phyloP scores from a whole-genome alignment of 2,329 filamentous ascomycete species.

The Neobulgaria alba region DNA sequence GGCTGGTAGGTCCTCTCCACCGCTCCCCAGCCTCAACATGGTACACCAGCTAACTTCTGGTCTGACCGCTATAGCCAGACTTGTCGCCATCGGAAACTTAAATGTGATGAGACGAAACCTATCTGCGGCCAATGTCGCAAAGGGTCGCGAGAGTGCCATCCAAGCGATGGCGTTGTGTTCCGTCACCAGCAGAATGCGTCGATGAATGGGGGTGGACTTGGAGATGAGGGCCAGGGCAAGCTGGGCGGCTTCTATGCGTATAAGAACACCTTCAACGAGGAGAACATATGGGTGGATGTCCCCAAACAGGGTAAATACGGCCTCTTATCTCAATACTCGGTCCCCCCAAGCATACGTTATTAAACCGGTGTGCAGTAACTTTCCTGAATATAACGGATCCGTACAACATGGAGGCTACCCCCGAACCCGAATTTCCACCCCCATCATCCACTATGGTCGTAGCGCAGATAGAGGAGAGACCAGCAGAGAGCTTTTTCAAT shows the following conservation, averaged over 20 bases:
- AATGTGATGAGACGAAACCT: conserved; percentile 56
- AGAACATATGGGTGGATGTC: conserved; percentile 54
- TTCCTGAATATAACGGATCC: conserved; percentile 56
- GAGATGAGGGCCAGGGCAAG: conserved; percentile 30
- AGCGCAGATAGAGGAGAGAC: conserved; percentile 13
- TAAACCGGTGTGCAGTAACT: conserved; percentile 35
- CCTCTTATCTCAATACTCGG: neutral
- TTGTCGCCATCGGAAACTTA: conserved; percentile 53
- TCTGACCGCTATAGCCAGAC: conserved; percentile 37
- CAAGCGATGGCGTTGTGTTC: conserved; percentile 55
- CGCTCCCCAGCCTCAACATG: neutral
- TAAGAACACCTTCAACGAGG: conserved; percentile 54
- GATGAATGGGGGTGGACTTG: conserved; percentile 45
- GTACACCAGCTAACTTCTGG: conserved; percentile 5
- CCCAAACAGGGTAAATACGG: conserved; percentile 42
- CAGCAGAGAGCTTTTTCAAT: conserved; percentile 18
- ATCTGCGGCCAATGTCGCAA: conserved; percentile 50
- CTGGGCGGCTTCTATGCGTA: conserved; percentile 57
- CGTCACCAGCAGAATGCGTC: conserved; percentile 63
- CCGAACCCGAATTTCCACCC: conserved; percentile 27
- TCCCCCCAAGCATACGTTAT: too few relatives aligned
- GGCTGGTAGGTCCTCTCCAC: conserved; percentile 28
- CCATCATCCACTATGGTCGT: conserved; percentile 7
- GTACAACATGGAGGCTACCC: conserved; percentile 42
- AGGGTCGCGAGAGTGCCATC: conserved; percentile 50